A percentile compares a stretch with the other conserved stretches of the same genome.
Evolutionary conservation across 2,329 filamentous ascomycete species (phyloP).

Genomic region (Trichoderma hamatum): DNA sequence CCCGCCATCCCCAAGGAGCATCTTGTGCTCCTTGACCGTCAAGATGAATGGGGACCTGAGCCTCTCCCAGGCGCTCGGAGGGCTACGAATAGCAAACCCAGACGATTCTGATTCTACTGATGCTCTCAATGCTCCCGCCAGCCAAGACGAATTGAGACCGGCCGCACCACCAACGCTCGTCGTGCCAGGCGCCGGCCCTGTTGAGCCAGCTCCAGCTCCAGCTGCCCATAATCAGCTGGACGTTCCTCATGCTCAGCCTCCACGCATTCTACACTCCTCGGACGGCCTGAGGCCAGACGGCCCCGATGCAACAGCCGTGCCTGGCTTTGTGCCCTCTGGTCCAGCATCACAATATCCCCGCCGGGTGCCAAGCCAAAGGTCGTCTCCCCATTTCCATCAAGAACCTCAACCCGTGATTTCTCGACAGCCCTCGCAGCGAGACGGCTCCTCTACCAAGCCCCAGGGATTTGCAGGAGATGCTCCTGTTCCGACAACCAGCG

Average conservation of each 20-base stretch:
- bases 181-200: slow-evolving; percentile 21
- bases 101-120: slow-evolving; percentile 72
- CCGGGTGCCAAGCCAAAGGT: slow-evolving; percentile 68
- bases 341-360: slow-evolving; percentile 48
- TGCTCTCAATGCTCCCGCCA: slow-evolving; percentile 35
- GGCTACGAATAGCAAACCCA: slow-evolving; percentile 94
- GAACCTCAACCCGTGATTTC: slow-evolving; percentile 56
- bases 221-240: slow-evolving; percentile 30
- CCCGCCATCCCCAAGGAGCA: slow-evolving; percentile 26
- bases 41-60: slow-evolving; percentile 91
- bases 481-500: slow-evolving; percentile 62
- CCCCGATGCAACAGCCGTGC: slow-evolving; percentile 30
- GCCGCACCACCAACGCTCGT: slow-evolving; percentile 26
- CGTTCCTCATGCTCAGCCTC: slow-evolving; percentile 26
- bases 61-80: slow-evolving; percentile 88
- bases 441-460: slow-evolving; percentile 45
- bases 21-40: slow-evolving; percentile 30
- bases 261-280: slow-evolving; percentile 28
- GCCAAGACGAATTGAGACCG: slow-evolving; percentile 33
- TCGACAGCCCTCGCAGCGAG: slow-evolving; percentile 74
- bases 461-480: slow-evolving; percentile 45
- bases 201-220: slow-evolving; percentile 8
- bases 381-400: slow-evolving; percentile 5
- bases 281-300: slow-evolving; percentile 26
- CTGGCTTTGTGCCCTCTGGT: slow-evolving; percentile 53